Conservation (phyloP, 345 rosid species). For the Combretum micranthum region DNA sequence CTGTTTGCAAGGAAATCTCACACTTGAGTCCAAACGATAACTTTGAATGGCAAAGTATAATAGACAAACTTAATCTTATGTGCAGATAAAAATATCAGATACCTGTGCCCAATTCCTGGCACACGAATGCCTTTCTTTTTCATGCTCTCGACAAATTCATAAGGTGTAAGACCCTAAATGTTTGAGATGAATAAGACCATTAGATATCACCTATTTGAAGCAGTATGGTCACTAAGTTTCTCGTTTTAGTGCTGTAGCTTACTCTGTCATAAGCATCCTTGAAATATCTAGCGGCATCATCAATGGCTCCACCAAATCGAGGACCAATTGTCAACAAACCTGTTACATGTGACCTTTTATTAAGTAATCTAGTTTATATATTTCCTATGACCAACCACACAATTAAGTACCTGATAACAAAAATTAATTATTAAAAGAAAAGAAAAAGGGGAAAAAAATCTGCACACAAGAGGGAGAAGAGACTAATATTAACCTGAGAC, state of each 20-base stretch:
- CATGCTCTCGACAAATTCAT: slow-evolving; percentile 94
- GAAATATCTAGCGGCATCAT: slow-evolving; percentile 94
- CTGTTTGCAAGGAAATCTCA: slow-evolving; percentile 20
- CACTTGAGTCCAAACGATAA: too few species aligned
- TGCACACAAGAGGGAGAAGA: not conserved
- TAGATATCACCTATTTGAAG: too few species aligned
- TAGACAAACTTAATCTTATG: too few species aligned
- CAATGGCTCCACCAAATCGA: slow-evolving; percentile 97
- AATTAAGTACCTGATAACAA: too few species aligned
- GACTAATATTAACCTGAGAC: slow-evolving; percentile 50
- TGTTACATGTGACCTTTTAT: slow-evolving; percentile 19
- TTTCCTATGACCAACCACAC: too few species aligned
- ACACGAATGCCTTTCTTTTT: slow-evolving; percentile 98
- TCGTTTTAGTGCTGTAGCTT: slow-evolving; percentile 9
- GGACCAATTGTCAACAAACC: slow-evolving; percentile 98
- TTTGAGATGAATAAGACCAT: slow-evolving; percentile 2
- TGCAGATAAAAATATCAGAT: not conserved
- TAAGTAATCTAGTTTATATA: too few species aligned
- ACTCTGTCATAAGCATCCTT: slow-evolving; percentile 94
- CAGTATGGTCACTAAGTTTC: too few species aligned
- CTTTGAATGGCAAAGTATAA: too few species aligned
- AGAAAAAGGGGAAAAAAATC: too few species aligned
- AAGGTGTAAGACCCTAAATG: slow-evolving; percentile 70
- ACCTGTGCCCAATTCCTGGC: slow-evolving; percentile 98
- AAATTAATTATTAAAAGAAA: too few species aligned